These are phyloP conservation scores for Seiridium unicorne DNA, from an alignment of 2,329 filamentous ascomycete genomes.

Conservation along the genomic window DNA sequence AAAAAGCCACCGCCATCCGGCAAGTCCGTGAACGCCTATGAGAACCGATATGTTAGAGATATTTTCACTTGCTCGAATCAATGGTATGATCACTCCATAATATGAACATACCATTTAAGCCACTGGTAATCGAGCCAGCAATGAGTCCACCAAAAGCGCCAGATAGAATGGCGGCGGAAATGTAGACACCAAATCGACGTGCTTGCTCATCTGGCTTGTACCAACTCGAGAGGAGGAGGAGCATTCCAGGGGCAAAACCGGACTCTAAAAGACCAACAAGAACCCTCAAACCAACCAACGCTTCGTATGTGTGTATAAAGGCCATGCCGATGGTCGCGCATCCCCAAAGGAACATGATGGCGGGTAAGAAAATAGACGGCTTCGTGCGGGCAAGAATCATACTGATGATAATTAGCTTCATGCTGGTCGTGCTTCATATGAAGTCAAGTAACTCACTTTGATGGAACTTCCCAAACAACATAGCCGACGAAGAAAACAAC, in stretches of 20 bases:
- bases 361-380: conserved; percentile 63
- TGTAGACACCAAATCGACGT: conserved; percentile 58
- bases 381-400: conserved; percentile 61
- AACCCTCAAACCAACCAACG: conserved; percentile 37
- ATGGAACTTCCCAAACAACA: conserved; percentile 61
- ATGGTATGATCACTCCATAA: background rate
- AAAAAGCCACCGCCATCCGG: conserved; percentile 54
- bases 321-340: conserved; percentile 26
- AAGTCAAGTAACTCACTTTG: conserved; percentile 41
- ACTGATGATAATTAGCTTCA: conserved; percentile 10
- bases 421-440: background rate
- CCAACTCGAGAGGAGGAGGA: conserved; percentile 66
- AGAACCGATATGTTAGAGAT: background rate
- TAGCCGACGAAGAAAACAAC: conserved; percentile 70
- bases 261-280: conserved; percentile 56
- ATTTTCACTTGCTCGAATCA: background rate
- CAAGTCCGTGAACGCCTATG: conserved; percentile 40
- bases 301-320: conserved; percentile 22
- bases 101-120: conserved; percentile 40
- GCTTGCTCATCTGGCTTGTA: conserved; percentile 42
- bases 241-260: conserved; percentile 59
- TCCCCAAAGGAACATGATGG: conserved; percentile 58
- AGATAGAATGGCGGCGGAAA: conserved; percentile 68
- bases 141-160: conserved; percentile 65
- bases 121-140: conserved; percentile 55